These are phyloP conservation scores for Aaosphaeria arxii DNA, from an alignment of 2,329 filamentous ascomycete genomes.

Conservation along the genomic window DNA sequence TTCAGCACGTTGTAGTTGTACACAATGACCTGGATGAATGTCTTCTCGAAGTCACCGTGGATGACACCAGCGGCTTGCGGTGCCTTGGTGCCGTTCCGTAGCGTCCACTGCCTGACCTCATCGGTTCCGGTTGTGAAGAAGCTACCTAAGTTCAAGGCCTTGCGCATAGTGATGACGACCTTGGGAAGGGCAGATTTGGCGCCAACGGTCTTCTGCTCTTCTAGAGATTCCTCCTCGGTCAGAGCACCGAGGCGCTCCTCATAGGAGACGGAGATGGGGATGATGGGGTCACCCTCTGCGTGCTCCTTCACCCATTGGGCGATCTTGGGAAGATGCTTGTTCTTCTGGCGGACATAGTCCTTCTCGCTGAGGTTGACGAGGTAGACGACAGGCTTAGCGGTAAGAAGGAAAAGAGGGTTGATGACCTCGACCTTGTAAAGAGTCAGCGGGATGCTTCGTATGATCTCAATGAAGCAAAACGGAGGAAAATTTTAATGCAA, in stretches of 20 bases:
- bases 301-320: conserved; percentile 94
- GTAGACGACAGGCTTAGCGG: conserved; percentile 95
- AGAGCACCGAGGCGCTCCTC: conserved; percentile 88
- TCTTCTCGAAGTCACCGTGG: conserved; percentile 98
- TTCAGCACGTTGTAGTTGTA: conserved; percentile 83
- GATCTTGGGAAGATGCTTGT: conserved; percentile 94
- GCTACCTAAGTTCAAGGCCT: conserved; percentile 81
- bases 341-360: conserved; percentile 98
- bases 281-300: conserved; percentile 81
- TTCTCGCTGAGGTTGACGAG: conserved; percentile 95
- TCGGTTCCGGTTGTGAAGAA: conserved; percentile 98
- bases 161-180: conserved; percentile 89
- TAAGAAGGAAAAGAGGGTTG: conserved; percentile 92
- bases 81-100: conserved; percentile 94
- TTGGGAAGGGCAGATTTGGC: conserved; percentile 90
- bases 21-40: conserved; percentile 93
- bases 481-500: background rate
- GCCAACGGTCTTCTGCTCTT: conserved; percentile 85
- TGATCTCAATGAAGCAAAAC: conserved; percentile 1
- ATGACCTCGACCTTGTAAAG: conserved; percentile 84
- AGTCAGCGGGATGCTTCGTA: conserved; percentile 21
- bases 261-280: conserved; percentile 88
- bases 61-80: conserved; percentile 97
- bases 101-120: conserved; percentile 98
- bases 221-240: conserved; percentile 70